Evolutionary conservation across 2,329 filamentous ascomycete species (phyloP).

Genomic region (Camillea tinctor): DNA sequence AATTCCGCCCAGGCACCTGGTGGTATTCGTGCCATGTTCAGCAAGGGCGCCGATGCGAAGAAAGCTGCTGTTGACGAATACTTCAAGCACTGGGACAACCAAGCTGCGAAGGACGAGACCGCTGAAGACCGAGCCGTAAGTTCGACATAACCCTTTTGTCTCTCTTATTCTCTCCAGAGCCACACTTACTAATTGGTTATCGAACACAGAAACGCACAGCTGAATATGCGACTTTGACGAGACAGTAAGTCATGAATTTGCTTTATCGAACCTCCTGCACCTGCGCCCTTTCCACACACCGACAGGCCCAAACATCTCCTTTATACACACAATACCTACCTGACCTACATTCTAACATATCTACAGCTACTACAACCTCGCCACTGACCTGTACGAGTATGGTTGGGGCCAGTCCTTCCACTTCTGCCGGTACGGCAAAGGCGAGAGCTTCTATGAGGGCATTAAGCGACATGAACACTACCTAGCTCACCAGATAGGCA

Average conservation of each 20-base stretch:
- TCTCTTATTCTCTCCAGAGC: no score
- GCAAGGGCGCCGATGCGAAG: slow-evolving; percentile 74
- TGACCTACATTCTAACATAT: background rate
- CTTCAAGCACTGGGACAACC: slow-evolving; percentile 96
- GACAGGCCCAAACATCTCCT: no score
- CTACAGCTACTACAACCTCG: slow-evolving; percentile 86
- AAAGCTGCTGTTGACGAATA: slow-evolving; percentile 85
- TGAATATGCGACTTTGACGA: slow-evolving; percentile 90
- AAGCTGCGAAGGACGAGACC: slow-evolving; percentile 76
- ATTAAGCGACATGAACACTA: slow-evolving; percentile 98
- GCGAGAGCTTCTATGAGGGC: slow-evolving; percentile 85
- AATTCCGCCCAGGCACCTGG: slow-evolving; percentile 65
- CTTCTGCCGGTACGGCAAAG: slow-evolving; percentile 88
- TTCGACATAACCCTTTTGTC: slow-evolving; percentile 5
- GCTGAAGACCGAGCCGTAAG: slow-evolving; percentile 74
- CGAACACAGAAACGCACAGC: slow-evolving; percentile 68
- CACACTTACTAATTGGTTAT: slow-evolving; percentile 7
- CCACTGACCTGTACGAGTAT: slow-evolving; percentile 95
- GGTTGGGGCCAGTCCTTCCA: slow-evolving; percentile 97
- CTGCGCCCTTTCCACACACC: no score
- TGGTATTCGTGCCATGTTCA: slow-evolving; percentile 79
- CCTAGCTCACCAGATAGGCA: slow-evolving; percentile 83
- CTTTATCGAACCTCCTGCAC: no score
- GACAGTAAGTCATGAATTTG: slow-evolving; percentile 73
- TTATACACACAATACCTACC: background rate